These are phyloP conservation scores for Mycena rebaudengoi DNA, from an alignment of 768 basidiomycete species.

Conservation along the genomic window DNA sequence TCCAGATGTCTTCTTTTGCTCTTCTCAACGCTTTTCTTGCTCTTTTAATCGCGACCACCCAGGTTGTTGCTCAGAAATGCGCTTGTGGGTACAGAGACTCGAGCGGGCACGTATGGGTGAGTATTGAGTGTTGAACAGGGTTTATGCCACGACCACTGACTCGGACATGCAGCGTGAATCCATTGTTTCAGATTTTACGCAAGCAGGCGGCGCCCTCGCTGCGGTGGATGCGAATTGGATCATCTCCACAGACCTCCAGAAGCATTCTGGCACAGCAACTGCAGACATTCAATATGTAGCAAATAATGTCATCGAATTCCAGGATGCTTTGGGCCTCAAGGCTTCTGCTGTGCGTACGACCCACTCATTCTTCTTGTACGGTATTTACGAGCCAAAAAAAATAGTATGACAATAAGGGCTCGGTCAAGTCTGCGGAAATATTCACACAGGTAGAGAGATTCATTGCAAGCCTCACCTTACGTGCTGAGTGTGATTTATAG, in stretches of 20 bases:
- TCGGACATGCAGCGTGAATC: slow-evolving; percentile 15
- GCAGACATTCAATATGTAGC: slow-evolving; percentile 23
- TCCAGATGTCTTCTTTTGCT: slow-evolving; percentile 2
- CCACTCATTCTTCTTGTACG: neutral
- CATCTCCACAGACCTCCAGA: slow-evolving; percentile 16
- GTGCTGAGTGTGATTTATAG: neutral
- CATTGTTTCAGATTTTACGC: slow-evolving; percentile 22
- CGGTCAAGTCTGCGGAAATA: slow-evolving; percentile 21
- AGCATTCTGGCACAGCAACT: slow-evolving; percentile 9
- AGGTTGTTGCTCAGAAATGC: slow-evolving; percentile 17
- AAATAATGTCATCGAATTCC: slow-evolving; percentile 13
- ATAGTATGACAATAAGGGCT: slow-evolving; percentile 11
- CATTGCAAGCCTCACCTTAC: neutral
- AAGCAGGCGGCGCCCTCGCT: slow-evolving; percentile 18
- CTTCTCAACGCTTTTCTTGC: neutral
- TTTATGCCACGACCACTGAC: neutral
- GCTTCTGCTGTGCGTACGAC: slow-evolving; percentile 20
- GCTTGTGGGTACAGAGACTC: slow-evolving; percentile 26
- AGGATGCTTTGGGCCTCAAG: slow-evolving; percentile 21
- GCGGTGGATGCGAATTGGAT: slow-evolving; percentile 23
- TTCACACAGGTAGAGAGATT: slow-evolving; percentile 12
- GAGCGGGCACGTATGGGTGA: slow-evolving; percentile 23
- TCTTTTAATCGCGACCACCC: neutral
- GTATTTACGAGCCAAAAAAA: neutral
- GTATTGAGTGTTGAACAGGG: neutral